phyloP scores from a whole-genome alignment of 306 rosid species.

The apple (Malus domestica) region ASM211411v1 NC_041794.1:4037001-4037500 shows the following conservation, averaged over 20 bases:
- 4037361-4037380: slow-evolving; percentile 9
- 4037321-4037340: not conserved
- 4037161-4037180: too few species aligned
- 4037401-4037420: slow-evolving; percentile 40
- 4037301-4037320: not conserved
- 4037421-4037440: slow-evolving; percentile 65
- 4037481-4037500: not conserved
- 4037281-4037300: not conserved
- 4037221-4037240: not conserved
- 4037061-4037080: slow-evolving; percentile 74
- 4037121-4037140: slow-evolving; percentile 68
- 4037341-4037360: not conserved
- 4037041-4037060: slow-evolving; percentile 80
- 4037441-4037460: slow-evolving; percentile 59
- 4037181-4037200: too few species aligned
- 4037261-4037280: not conserved
- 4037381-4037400: slow-evolving; percentile 23
- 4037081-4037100: slow-evolving; percentile 86
- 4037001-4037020: too few species aligned
- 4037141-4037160: not conserved
- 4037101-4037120: slow-evolving; percentile 77
- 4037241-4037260: not conserved
- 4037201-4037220: not conserved
- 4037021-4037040: not conserved
- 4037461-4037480: slow-evolving; percentile 26